Evolutionary conservation across 192 early-diverging fungal genomes (phyloP).

Genomic region (Pilaira anomala): DNA sequence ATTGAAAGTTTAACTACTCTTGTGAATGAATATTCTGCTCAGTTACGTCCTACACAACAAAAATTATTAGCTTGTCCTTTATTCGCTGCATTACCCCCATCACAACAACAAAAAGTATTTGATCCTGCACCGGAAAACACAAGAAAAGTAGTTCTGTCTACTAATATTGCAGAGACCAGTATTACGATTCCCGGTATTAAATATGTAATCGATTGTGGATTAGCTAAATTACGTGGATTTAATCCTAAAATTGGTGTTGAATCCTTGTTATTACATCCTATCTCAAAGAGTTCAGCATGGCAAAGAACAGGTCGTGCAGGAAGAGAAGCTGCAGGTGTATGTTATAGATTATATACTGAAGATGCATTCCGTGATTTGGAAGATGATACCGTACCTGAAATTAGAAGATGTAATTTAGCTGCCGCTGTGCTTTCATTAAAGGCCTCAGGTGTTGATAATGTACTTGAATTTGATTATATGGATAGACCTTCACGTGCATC

Average conservation of each 20-base stretch:
- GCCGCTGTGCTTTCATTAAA: constrained; percentile 85
- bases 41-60: constrained; percentile 52
- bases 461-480: constrained; percentile 93
- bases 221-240: constrained; percentile 88
- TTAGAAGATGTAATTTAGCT: constrained; percentile 87
- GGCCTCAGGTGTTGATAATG: constrained; percentile 86
- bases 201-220: constrained; percentile 92
- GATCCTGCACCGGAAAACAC: constrained; percentile 77
- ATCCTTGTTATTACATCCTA: constrained; percentile 78
- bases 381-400: constrained; percentile 88
- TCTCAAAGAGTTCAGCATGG: constrained; percentile 87
- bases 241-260: constrained; percentile 88
- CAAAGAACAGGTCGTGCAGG: constrained; percentile 96
- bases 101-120: constrained; percentile 89
- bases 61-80: constrained; percentile 80
- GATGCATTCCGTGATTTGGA: constrained; percentile 68
- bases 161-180: constrained; percentile 98
- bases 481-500: constrained; percentile 78
- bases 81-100: constrained; percentile 88
- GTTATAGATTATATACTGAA: constrained; percentile 93
- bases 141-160: constrained; percentile 91
- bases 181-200: constrained; percentile 94
- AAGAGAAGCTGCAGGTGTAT: constrained; percentile 86
- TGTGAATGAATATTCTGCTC: constrained; percentile 65
- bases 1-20: constrained; percentile 90